These are phyloP conservation scores for Bipolaris sorokiniana DNA, from an alignment of 2,329 filamentous ascomycete genomes.

Conservation along the genomic window DNA sequence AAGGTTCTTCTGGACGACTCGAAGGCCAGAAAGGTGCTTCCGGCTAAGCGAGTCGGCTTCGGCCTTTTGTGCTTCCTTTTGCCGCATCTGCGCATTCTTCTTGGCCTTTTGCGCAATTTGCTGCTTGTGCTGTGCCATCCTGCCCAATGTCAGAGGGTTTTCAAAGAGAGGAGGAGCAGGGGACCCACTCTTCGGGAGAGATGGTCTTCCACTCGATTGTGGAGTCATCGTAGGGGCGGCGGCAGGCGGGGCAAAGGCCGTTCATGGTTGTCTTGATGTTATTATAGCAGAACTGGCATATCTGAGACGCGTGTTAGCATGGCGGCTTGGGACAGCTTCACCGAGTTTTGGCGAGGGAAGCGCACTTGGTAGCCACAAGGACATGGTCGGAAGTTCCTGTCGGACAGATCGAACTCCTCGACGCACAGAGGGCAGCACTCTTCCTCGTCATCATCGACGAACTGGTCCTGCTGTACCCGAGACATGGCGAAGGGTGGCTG, in stretches of 20 bases:
- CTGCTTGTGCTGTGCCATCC: constrained; percentile 75
- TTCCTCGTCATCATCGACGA: constrained; percentile 60
- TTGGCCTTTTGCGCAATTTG: constrained; percentile 83
- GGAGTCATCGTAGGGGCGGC: constrained; percentile 93
- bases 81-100: constrained; percentile 86
- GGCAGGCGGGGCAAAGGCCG: constrained; percentile 94
- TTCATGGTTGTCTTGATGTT: constrained; percentile 99
- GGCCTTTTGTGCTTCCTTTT: constrained; percentile 94
- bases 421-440: constrained; percentile 89
- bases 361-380: constrained; percentile 96
- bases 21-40: constrained; percentile 92
- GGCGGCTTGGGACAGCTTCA: constrained; percentile 16
- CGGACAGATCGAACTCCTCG: constrained; percentile 97
- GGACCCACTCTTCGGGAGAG: constrained; percentile 86
- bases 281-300: constrained; percentile 99
- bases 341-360: constrained; percentile 24
- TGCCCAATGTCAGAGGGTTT: constrained; percentile 47
- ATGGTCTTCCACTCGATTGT: constrained; percentile 97
- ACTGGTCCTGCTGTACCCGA: constrained; percentile 58
- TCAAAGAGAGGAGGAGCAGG: constrained; percentile 19
- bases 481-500: constrained; percentile 50
- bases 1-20: constrained; percentile 97
- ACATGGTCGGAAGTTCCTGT: constrained; percentile 96
- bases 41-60: constrained; percentile 95
- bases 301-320: constrained; percentile 55